These are phyloP conservation scores for Ormosia semicastrata DNA, from an alignment of 306 rosid genomes.

Conservation along the genomic window DNA sequence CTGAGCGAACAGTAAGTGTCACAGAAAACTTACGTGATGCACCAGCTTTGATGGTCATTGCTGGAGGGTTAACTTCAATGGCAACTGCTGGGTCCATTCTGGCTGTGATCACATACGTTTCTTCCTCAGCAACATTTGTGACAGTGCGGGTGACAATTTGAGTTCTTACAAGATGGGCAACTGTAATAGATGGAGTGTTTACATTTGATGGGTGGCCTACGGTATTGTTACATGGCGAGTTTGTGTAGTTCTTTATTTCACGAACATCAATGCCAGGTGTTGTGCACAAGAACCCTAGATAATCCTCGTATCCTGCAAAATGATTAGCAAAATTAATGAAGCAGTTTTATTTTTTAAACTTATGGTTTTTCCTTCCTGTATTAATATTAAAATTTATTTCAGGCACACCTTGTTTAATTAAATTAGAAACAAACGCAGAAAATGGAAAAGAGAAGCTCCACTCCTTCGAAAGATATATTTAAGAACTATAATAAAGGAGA, in stretches of 20 bases:
- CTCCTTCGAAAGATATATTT: neutral
- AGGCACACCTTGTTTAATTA: neutral
- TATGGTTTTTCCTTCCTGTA: neutral
- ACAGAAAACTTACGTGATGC: constrained; percentile 71
- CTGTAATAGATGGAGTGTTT: constrained; percentile 82
- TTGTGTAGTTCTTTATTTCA: constrained; percentile 81
- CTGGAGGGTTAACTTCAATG: constrained; percentile 80
- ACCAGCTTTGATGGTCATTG: constrained; percentile 79
- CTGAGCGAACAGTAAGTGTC: constrained; percentile 74
- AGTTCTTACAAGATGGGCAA: constrained; percentile 81
- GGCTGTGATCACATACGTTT: constrained; percentile 72
- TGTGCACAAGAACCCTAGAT: constrained; percentile 94
- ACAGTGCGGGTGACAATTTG: constrained; percentile 68
- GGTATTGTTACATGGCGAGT: constrained; percentile 72
- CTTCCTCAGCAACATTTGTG: constrained; percentile 86
- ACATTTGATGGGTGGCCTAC: constrained; percentile 77
- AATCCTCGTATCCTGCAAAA: constrained; percentile 78
- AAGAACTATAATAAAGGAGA: neutral
- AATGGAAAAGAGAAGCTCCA: neutral
- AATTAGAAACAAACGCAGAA: neutral
- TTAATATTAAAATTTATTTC: neutral
- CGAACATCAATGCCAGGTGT: constrained; percentile 79
- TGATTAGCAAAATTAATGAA: constrained; percentile 1
- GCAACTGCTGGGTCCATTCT: constrained; percentile 91
- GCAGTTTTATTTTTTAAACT: neutral